These are phyloP conservation scores for Crithidia sp. DNA, from an alignment of 208 protist genomes.

Conservation along the genomic window DNA sequence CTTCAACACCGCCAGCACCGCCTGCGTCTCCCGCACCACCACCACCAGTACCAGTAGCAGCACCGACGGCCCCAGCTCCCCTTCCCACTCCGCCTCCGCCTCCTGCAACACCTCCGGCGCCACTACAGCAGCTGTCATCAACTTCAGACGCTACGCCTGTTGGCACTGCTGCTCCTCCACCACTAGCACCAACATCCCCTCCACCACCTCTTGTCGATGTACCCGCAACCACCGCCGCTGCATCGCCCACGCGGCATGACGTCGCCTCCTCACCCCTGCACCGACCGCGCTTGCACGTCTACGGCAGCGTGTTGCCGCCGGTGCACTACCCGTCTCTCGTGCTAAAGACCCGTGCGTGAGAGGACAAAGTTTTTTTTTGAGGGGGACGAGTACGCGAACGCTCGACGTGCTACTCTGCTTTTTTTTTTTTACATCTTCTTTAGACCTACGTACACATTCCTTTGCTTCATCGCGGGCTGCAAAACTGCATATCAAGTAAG, in stretches of 20 bases:
- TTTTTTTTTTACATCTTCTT: not conserved
- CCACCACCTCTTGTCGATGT: not conserved
- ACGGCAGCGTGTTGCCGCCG: constrained; percentile 32
- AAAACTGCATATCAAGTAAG: too few species aligned
- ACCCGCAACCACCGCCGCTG: not conserved
- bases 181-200: too few species aligned
- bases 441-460: not conserved
- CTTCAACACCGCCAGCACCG: not conserved
- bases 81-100: not conserved
- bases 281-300: constrained; percentile 2
- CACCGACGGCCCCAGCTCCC: too few species aligned
- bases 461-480: too few species aligned
- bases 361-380: not conserved
- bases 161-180: not conserved
- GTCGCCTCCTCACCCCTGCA: not conserved
- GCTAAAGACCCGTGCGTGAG: constrained; percentile 1
- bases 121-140: too few species aligned
- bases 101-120: too few species aligned
- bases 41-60: not conserved
- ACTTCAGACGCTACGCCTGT: too few species aligned
- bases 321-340: constrained; percentile 31
- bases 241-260: not conserved
- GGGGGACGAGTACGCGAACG: not conserved
- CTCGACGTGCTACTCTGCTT: not conserved
- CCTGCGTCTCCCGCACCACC: not conserved